A percentile compares a stretch with the other conserved stretches of the same genome.
Evolutionary conservation across 2,329 filamentous ascomycete genomes (phyloP).

Genomic region (Thielaviopsis punctulata): DNA sequence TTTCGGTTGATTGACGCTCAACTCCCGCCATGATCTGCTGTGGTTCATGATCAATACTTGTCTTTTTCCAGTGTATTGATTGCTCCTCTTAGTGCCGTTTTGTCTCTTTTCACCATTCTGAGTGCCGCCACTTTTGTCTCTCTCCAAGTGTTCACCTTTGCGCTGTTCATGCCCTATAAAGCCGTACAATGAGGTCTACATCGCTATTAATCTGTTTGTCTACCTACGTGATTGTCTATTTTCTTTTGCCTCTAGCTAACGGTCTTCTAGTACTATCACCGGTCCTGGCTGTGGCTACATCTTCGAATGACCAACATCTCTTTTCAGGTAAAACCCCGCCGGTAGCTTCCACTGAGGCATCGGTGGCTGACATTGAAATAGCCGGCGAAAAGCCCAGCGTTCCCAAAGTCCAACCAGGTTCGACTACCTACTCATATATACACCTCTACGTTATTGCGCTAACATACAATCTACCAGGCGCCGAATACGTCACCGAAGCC

Average conservation of each 20-base stretch:
- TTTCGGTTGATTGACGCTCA: not conserved
- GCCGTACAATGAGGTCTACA: conserved; percentile 1
- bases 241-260: not conserved
- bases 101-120: not conserved
- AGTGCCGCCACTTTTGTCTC: not conserved
- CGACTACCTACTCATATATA: too few relatives aligned
- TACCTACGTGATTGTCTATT: not conserved
- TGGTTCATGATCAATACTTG: not conserved
- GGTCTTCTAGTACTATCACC: not conserved
- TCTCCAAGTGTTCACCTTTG: not conserved
- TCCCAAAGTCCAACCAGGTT: not conserved
- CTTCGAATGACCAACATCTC: not conserved
- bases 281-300: not conserved
- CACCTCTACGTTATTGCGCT: too few relatives aligned
- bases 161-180: not conserved
- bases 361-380: not conserved
- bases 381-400: not conserved
- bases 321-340: not conserved
- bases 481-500: conserved; percentile 7
- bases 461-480: conserved; percentile 1
- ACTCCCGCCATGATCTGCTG: not conserved
- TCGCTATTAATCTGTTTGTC: conserved; percentile 5
- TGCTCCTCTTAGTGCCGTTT: not conserved
- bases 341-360: not conserved
- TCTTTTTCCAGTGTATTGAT: not conserved